These are phyloP conservation scores for Corylus americana DNA, from an alignment of 306 rosid genomes.

Conservation along the genomic window DNA sequence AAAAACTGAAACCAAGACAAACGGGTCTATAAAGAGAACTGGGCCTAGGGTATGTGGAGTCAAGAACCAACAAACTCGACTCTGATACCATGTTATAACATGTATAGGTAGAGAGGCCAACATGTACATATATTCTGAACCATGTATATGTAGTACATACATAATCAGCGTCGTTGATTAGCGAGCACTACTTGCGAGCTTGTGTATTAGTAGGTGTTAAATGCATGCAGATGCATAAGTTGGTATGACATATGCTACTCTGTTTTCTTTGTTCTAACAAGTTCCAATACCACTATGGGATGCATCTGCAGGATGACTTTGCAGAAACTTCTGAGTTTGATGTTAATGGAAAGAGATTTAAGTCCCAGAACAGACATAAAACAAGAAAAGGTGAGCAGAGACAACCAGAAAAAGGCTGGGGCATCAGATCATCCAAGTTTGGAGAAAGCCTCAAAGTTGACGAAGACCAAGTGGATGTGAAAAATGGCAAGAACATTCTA, in stretches of 20 bases:
- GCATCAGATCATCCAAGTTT: slow-evolving; percentile 31
- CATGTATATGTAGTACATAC: neutral
- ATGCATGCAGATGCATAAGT: neutral
- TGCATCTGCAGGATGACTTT: slow-evolving; percentile 62
- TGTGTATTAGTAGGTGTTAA: neutral
- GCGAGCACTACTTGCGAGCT: neutral
- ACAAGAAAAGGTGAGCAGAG: slow-evolving; percentile 32
- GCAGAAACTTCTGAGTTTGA: slow-evolving; percentile 54
- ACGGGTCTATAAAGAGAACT: neutral
- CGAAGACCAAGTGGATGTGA: slow-evolving; percentile 17
- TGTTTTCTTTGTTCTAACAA: neutral
- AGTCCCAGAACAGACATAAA: slow-evolving; percentile 28
- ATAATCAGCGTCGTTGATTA: neutral
- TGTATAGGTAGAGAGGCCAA: neutral
- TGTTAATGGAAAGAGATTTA: slow-evolving; percentile 47
- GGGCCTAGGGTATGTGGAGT: neutral
- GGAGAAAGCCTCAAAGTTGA: slow-evolving; percentile 33
- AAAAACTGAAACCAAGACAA: neutral
- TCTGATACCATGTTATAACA: neutral
- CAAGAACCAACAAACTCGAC: neutral
- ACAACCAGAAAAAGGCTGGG: slow-evolving; percentile 35
- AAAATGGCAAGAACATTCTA: slow-evolving; percentile 12
- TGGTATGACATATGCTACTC: neutral
- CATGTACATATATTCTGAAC: neutral
- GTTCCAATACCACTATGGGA: slow-evolving; percentile 9